A percentile compares a stretch with the other conserved stretches of the same genome.
Conservation (phyloP, 805 yeast species). For the Clavispora asparagi region DNA sequence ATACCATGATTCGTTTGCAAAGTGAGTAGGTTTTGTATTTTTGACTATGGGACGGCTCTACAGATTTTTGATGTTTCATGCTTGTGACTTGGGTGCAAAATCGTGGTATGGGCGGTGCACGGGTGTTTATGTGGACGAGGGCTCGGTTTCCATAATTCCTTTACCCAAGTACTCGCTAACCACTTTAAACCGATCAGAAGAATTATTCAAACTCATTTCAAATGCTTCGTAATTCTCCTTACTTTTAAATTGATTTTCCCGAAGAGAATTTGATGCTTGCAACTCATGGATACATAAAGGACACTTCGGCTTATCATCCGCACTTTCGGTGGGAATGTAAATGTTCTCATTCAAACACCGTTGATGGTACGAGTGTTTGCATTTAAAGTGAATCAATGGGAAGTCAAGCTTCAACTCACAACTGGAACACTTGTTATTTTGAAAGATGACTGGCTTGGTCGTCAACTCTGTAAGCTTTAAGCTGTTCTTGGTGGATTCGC, state of each 20-base stretch:
- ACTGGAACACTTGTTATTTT: slow-evolving; percentile 57
- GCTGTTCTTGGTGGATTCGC: slow-evolving; percentile 56
- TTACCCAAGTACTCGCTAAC: slow-evolving; percentile 80
- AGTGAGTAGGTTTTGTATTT: neutral
- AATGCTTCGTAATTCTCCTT: slow-evolving; percentile 63
- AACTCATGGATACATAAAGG: slow-evolving; percentile 73
- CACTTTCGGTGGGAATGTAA: slow-evolving; percentile 14
- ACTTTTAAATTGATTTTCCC: slow-evolving; percentile 54
- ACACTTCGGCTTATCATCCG: slow-evolving; percentile 35
- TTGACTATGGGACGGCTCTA: neutral
- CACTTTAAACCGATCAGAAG: slow-evolving; percentile 64
- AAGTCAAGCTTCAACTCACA: slow-evolving; percentile 65
- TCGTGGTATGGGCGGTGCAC: neutral
- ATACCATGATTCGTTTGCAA: neutral
- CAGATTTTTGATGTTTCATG: neutral
- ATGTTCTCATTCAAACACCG: slow-evolving; percentile 58
- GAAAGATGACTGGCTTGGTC: slow-evolving; percentile 46
- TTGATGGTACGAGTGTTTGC: slow-evolving; percentile 83
- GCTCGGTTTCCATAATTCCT: slow-evolving; percentile 66
- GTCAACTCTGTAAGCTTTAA: slow-evolving; percentile 48
- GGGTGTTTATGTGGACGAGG: neutral
- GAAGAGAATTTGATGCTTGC: slow-evolving; percentile 57
- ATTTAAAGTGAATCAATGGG: slow-evolving; percentile 79
- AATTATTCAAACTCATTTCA: slow-evolving; percentile 46
- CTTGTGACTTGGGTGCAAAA: slow-evolving; percentile 9